These are phyloP conservation scores for Coemansia guatemalensis DNA, from an alignment of 192 early-diverging fungal species.

Conservation along the genomic window DNA sequence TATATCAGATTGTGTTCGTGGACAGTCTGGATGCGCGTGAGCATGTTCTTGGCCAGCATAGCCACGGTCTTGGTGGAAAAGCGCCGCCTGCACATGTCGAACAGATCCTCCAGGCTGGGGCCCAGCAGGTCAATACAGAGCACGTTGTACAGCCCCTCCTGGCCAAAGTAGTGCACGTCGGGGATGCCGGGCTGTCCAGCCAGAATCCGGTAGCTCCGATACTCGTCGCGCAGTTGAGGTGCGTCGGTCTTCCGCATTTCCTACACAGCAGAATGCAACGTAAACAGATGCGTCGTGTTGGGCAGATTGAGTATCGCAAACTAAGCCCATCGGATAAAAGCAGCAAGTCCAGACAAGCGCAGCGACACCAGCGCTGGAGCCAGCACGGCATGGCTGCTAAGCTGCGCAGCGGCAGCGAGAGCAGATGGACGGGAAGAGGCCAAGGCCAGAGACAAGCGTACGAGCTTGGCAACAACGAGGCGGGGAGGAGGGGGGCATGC, in stretches of 20 bases:
- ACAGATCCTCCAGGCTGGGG: slow-evolving; percentile 91
- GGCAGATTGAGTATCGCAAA: neutral
- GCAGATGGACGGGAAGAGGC: neutral
- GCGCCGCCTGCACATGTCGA: slow-evolving; percentile 92
- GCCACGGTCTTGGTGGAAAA: slow-evolving; percentile 94
- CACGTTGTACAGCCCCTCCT: slow-evolving; percentile 94
- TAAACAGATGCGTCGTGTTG: neutral
- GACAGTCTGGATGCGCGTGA: slow-evolving; percentile 83
- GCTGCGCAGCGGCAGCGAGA: neutral
- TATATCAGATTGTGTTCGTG: slow-evolving; percentile 96
- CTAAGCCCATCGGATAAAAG: neutral
- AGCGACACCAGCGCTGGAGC: neutral
- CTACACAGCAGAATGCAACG: slow-evolving; percentile 16
- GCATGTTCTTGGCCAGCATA: slow-evolving; percentile 94
- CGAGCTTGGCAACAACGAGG: neutral
- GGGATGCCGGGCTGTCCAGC: slow-evolving; percentile 85
- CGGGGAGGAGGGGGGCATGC: neutral
- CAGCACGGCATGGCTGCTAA: neutral
- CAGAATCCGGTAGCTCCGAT: slow-evolving; percentile 92
- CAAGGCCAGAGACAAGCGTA: no score
- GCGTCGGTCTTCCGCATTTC: slow-evolving; percentile 96
- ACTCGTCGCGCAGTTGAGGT: slow-evolving; percentile 95
- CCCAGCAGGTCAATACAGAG: slow-evolving; percentile 94
- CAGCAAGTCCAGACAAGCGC: neutral
- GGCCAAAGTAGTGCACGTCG: slow-evolving; percentile 91